A percentile compares a stretch with the other conserved stretches of the same genome.
phyloP scores from a whole-genome alignment of 139 green algal species.

The Yamagishiella unicocca region DNA sequence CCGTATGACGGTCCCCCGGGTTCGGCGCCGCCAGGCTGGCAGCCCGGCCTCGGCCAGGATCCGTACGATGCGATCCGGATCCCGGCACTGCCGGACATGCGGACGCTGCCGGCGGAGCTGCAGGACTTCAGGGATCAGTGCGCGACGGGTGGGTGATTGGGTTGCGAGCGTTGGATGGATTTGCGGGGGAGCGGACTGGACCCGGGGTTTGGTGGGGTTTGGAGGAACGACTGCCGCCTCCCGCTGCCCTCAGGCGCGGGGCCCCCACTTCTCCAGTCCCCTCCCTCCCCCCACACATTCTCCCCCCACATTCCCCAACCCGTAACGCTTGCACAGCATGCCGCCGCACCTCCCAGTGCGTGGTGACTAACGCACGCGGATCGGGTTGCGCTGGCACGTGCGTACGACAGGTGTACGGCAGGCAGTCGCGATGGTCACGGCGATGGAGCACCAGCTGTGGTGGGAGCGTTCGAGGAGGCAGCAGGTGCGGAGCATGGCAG shows the following conservation, averaged over 20 bases:
- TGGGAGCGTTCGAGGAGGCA: constrained; percentile 60
- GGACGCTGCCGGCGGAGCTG: constrained; percentile 34
- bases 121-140: constrained; percentile 56
- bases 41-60: not conserved
- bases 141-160: constrained; percentile 48
- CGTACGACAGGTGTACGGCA: constrained; percentile 55
- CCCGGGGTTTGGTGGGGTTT: too few species aligned
- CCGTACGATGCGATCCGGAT: constrained; percentile 46
- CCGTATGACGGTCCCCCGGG: not conserved
- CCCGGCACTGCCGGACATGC: constrained; percentile 46
- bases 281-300: too few species aligned
- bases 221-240: too few species aligned
- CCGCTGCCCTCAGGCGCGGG: too few species aligned
- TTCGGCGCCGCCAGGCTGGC: not conserved
- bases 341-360: too few species aligned
- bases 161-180: too few species aligned
- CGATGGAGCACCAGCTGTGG: constrained; percentile 61
- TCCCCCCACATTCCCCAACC: too few species aligned
- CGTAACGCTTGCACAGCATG: too few species aligned
- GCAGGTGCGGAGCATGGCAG: constrained; percentile 51
- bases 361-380: too few species aligned
- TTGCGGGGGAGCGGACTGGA: too few species aligned
- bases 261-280: too few species aligned
- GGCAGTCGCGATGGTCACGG: constrained; percentile 59
- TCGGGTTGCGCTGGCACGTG: too few species aligned